These are phyloP conservation scores for Ogataea nitratoaversa DNA, from an alignment of 805 yeast species.

Conservation along the genomic window DNA sequence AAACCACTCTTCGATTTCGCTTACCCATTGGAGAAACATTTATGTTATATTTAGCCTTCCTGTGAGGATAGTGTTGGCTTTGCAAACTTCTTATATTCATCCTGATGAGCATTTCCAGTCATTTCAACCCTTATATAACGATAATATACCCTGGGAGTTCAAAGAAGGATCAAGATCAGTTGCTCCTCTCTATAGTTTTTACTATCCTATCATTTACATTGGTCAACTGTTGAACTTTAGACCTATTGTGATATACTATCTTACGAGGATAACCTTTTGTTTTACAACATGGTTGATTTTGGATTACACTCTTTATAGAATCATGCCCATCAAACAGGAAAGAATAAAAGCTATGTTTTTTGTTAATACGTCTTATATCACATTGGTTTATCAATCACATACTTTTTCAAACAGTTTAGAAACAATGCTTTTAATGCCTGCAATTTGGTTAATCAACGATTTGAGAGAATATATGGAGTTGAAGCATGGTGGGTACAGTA, in stretches of 20 bases:
- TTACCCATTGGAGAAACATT: slow-evolving; percentile 42
- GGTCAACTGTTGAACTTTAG: slow-evolving; percentile 28
- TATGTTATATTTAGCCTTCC: slow-evolving; percentile 41
- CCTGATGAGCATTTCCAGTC: slow-evolving; percentile 97
- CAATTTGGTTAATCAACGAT: slow-evolving; percentile 45
- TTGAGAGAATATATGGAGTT: slow-evolving; percentile 19
- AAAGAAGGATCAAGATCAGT: slow-evolving; percentile 56
- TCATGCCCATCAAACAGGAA: slow-evolving; percentile 33
- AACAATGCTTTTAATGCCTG: slow-evolving; percentile 48
- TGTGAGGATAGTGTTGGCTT: slow-evolving; percentile 50
- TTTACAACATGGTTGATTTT: slow-evolving; percentile 29
- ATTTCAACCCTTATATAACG: slow-evolving; percentile 64
- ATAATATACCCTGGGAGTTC: slow-evolving; percentile 83
- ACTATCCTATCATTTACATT: slow-evolving; percentile 59
- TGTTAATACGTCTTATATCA: slow-evolving; percentile 58
- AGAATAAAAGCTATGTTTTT: slow-evolving; percentile 41
- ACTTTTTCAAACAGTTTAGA: slow-evolving; percentile 88
- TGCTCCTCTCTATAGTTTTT: slow-evolving; percentile 60
- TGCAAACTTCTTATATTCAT: slow-evolving; percentile 82
- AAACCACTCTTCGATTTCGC: slow-evolving; percentile 9
- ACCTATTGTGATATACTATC: slow-evolving; percentile 50
- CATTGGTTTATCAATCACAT: slow-evolving; percentile 78
- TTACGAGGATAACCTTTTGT: slow-evolving; percentile 46
- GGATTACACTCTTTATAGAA: slow-evolving; percentile 28
- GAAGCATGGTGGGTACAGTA: slow-evolving; percentile 1